Conservation (phyloP, 1,284 basidiomycete species). For the Thelephora terrestris region DNA sequence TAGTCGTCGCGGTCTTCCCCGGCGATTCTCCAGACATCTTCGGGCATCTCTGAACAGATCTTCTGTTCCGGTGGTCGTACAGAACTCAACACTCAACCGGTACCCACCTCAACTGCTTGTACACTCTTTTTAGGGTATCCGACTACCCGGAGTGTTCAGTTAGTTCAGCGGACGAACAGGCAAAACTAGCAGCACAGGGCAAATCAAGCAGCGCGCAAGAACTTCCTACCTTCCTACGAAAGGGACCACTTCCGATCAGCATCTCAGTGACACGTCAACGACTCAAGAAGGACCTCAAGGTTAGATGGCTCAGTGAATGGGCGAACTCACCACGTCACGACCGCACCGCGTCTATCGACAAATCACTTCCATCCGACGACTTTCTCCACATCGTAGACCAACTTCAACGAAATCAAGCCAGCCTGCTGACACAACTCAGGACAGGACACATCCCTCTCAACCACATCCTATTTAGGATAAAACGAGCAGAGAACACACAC, state of each 20-base stretch:
- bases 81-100: too few relatives aligned
- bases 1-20: too few relatives aligned
- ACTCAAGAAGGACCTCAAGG: background rate
- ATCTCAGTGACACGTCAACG: background rate
- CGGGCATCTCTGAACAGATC: too few relatives aligned
- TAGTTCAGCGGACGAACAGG: too few relatives aligned
- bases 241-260: slow-evolving; percentile 9
- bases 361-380: background rate
- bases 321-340: background rate
- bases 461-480: background rate
- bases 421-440: background rate
- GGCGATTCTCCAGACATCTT: too few relatives aligned
- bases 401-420: background rate
- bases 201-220: background rate
- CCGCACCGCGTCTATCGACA: background rate
- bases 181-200: slow-evolving; percentile 12
- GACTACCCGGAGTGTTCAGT: too few relatives aligned
- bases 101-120: too few relatives aligned
- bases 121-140: too few relatives aligned
- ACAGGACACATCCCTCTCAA: background rate
- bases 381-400: background rate
- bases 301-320: too few relatives aligned
- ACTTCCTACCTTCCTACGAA: slow-evolving; percentile 7
- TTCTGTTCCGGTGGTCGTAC: too few relatives aligned
- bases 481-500: background rate